phyloP scores from a whole-genome alignment of 768 basidiomycete genomes.

The Plicaturopsis crispa region DNA sequence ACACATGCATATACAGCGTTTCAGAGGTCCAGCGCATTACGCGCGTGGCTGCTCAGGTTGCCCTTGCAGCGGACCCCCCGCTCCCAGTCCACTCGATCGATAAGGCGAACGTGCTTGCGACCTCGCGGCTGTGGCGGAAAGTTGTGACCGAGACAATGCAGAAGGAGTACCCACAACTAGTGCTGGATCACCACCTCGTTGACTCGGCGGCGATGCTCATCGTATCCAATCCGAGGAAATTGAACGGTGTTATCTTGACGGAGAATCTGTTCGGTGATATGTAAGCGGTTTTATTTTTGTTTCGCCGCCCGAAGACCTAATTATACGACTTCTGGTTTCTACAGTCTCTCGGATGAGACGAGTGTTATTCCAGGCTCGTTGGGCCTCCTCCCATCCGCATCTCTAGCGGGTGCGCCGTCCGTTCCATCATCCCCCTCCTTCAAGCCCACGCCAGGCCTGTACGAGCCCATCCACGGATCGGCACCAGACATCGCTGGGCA shows the following conservation, averaged over 20 bases:
- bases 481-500: constrained; percentile 94
- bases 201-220: constrained; percentile 97
- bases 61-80: constrained; percentile 75
- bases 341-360: constrained; percentile 89
- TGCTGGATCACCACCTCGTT: constrained; percentile 86
- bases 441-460: constrained; percentile 79
- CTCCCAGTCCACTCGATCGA: constrained; percentile 89
- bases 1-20: constrained; percentile 90
- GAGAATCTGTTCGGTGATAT: constrained; percentile 98
- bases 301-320: not conserved
- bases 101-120: constrained; percentile 98
- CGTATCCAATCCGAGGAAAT: constrained; percentile 79
- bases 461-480: constrained; percentile 96
- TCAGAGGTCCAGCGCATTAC: constrained; percentile 91
- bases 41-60: constrained; percentile 90
- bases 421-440: constrained; percentile 43
- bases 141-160: constrained; percentile 81
- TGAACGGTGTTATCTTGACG: constrained; percentile 93
- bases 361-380: constrained; percentile 98
- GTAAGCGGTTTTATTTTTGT: constrained; percentile 40
- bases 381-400: constrained; percentile 93
- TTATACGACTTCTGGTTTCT: constrained; percentile 3
- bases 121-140: constrained; percentile 89
- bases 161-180: constrained; percentile 83
- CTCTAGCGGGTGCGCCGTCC: constrained; percentile 83